Evolutionary conservation across 129 eudicot species (phyloP).

Genomic region (Rutidosis leptorrhynchoides): DNA sequence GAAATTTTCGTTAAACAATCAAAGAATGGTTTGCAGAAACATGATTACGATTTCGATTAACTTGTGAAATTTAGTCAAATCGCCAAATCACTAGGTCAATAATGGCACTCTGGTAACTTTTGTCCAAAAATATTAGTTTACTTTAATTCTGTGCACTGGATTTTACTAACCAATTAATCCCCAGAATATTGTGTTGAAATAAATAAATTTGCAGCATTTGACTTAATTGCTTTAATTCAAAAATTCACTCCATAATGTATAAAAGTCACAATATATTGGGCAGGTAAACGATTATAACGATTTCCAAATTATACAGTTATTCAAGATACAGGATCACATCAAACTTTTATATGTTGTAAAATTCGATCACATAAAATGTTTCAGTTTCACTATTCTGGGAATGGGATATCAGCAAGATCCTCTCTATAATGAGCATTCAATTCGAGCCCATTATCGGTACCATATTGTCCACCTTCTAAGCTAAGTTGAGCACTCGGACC

Average conservation of each 20-base stretch:
- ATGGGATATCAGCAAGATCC: slow-evolving; percentile 65
- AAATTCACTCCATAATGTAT: neutral
- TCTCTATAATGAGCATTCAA: slow-evolving; percentile 50
- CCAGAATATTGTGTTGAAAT: neutral
- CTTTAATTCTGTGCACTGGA: neutral
- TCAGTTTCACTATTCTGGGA: slow-evolving; percentile 43
- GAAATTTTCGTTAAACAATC: no score
- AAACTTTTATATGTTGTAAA: neutral
- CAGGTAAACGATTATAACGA: neutral
- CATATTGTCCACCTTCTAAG: slow-evolving; percentile 44
- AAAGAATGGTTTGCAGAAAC: no score
- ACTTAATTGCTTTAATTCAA: neutral
- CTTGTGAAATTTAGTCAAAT: no score
- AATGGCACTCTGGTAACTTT: no score
- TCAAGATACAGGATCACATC: neutral
- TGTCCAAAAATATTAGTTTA: neutral
- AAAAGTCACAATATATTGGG: neutral
- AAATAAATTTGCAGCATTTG: neutral
- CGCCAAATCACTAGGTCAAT: no score
- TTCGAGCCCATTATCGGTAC: slow-evolving; percentile 17
- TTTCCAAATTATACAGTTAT: neutral
- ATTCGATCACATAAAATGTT: neutral
- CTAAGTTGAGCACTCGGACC: slow-evolving; percentile 21
- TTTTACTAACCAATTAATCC: neutral
- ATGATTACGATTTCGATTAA: no score